Conservation (phyloP, 768 basidiomycete species). For the Mycena vitilis region DNA sequence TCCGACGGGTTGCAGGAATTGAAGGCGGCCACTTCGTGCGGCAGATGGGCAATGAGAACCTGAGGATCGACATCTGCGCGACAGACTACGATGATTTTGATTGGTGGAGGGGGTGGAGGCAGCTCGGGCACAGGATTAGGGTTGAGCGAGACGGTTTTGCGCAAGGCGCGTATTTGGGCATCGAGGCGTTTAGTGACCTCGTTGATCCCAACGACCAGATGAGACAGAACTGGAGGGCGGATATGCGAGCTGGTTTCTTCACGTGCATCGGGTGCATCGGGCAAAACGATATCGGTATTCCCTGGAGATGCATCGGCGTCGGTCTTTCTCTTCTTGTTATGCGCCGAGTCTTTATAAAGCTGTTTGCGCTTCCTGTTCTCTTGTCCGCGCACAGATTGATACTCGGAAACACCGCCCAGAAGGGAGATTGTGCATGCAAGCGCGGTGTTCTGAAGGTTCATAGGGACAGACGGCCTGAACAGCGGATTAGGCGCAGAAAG, state of each 20-base stretch:
- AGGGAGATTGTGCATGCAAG: constrained; percentile 62
- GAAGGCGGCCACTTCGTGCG: constrained; percentile 79
- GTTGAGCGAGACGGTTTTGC: constrained; percentile 43
- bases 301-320: constrained; percentile 9
- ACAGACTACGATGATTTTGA: constrained; percentile 74
- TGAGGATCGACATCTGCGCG: constrained; percentile 80
- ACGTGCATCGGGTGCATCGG: background rate
- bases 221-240: constrained; percentile 56
- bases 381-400: constrained; percentile 49
- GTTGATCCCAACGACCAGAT: constrained; percentile 80
- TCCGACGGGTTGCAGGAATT: constrained; percentile 61
- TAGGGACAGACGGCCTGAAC: constrained; percentile 70
- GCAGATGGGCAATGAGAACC: constrained; percentile 78
- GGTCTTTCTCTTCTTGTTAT: constrained; percentile 41
- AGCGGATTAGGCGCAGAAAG: constrained; percentile 23
- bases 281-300: constrained; percentile 1
- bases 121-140: constrained; percentile 28
- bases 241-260: constrained; percentile 17
- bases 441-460: constrained; percentile 70
- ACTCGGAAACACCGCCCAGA: constrained; percentile 62
- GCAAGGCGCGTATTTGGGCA: constrained; percentile 53
- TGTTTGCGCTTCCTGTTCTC: constrained; percentile 55
- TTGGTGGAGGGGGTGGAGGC: constrained; percentile 36
- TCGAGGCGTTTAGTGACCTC: constrained; percentile 83
- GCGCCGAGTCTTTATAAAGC: constrained; percentile 27